phyloP scores from a whole-genome alignment of 306 rosid genomes.

The Oemleria cerasiformis region DNA sequence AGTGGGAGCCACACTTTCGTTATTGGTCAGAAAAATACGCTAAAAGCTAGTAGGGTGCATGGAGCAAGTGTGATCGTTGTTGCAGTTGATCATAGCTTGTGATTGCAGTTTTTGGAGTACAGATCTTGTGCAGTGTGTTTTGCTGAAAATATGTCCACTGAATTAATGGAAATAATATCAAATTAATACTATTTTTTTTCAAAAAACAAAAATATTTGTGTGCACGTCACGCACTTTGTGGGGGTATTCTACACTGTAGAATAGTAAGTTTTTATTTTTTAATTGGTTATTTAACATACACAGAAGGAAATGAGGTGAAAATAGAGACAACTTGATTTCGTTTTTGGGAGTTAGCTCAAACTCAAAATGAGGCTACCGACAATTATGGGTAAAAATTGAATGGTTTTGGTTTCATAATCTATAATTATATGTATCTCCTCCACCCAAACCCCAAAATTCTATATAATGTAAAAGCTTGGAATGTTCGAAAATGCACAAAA shows the following conservation, averaged over 20 bases:
- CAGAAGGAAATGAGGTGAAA: not conserved
- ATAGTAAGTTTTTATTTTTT: not conserved
- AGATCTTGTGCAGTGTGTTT: not conserved
- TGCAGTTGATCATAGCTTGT: not conserved
- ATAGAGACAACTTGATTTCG: too few relatives aligned
- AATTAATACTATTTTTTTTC: too few relatives aligned
- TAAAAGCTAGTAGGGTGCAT: too few relatives aligned
- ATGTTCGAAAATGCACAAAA: too few relatives aligned
- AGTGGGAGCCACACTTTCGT: not conserved
- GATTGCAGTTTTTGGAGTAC: not conserved
- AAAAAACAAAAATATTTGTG: too few relatives aligned
- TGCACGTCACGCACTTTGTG: too few relatives aligned
- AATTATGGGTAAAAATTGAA: slow-evolving; percentile 7
- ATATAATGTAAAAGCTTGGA: too few relatives aligned
- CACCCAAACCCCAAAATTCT: too few relatives aligned
- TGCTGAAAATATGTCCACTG: not conserved
- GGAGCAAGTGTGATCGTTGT: not conserved
- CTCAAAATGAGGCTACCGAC: slow-evolving; percentile 30
- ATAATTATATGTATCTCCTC: too few relatives aligned
- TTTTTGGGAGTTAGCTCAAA: not conserved
- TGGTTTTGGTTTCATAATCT: not conserved
- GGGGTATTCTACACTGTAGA: too few relatives aligned
- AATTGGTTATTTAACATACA: too few relatives aligned
- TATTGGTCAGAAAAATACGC: not conserved
- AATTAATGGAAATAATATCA: not conserved